Evolutionary conservation across 345 rosid species (phyloP).

Genomic region (Linum lewisii): DNA sequence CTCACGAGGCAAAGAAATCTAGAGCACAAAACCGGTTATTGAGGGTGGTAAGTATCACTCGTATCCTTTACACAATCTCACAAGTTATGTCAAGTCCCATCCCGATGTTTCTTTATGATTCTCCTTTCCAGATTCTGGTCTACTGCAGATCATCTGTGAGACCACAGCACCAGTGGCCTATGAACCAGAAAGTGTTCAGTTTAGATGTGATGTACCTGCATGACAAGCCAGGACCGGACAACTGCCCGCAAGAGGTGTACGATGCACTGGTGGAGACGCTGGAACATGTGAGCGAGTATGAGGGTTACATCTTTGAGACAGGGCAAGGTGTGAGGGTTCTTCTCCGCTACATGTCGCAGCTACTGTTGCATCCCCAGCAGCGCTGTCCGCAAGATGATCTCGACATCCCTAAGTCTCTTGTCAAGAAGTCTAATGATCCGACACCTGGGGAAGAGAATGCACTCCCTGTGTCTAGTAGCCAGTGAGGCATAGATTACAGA

Average conservation of each 20-base stretch:
- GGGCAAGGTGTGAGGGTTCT: constrained; percentile 69
- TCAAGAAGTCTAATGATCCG: constrained; percentile 51
- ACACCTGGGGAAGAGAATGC: constrained; percentile 35
- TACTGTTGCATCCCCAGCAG: constrained; percentile 81
- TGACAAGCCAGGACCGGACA: constrained; percentile 79
- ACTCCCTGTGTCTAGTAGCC: constrained; percentile 32
- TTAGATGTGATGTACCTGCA: constrained; percentile 90
- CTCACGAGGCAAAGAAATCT: constrained; percentile 76
- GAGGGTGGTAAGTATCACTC: constrained; percentile 53
- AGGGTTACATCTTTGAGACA: constrained; percentile 76
- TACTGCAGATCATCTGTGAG: constrained; percentile 76
- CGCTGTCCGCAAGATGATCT: constrained; percentile 65
- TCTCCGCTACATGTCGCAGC: constrained; percentile 52
- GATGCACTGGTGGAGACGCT: constrained; percentile 71
- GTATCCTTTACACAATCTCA: not conserved
- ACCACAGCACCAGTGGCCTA: constrained; percentile 69
- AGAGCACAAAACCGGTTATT: constrained; percentile 59
- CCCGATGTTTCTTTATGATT: not conserved
- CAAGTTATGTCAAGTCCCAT: not conserved
- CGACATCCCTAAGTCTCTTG: constrained; percentile 67
- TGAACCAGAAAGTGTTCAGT: constrained; percentile 70
- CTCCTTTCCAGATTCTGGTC: constrained; percentile 39
- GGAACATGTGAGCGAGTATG: constrained; percentile 69
- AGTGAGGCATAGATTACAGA: constrained; percentile 21
- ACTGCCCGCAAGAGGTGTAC: constrained; percentile 82